Base-by-base conservation (phyloP, 164 flowering plant species). In the Sextonia rubra region DNA sequence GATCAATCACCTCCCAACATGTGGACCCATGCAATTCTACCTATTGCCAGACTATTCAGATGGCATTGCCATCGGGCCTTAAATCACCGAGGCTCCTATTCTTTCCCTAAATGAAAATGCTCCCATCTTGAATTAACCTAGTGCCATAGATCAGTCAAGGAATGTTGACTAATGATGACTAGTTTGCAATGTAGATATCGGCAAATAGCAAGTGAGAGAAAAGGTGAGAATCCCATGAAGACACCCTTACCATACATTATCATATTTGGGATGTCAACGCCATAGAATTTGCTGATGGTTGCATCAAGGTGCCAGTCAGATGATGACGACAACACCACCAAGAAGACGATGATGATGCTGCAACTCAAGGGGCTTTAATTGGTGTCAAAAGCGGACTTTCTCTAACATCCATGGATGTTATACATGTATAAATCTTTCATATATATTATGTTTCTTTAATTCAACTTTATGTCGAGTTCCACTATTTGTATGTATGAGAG, bases 181-280 rank as follows among this genome's bases (percentile, higher is more conserved):
- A 9, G 4, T 62, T 70, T 20, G 47, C n/a, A 72, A 66, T 82
- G 87, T 72, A 92, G 97, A 86, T 92, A 88, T 77, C 91, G 97
- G 98, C 97, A 91, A 72, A 82, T 91, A 49, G 97, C 97, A 73
- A 97, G 97, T 58, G 97, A 94, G 78, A 90, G 94, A 75, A 85
- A 82, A 81, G 98, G 97, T 15, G 98, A 94, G 82, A 94, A 94
- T 71, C 98, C 97, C 60, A 94, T 94, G 98, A 87, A 74, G 80
- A 92, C 98, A 2, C 98, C 98, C 23, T 71, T 94, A 18, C 98
- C 97, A 49, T 94, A 94, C 81, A 91, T 94, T 25, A 89, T 91
- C 83, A 86, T 94, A 20, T 94, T 92, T 74, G 97, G 98, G 0
- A 92, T 92, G 97, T 89, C 98, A 0, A 92, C 97, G 97, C 94